These are phyloP conservation scores for Hymenoscyphus infarciens DNA, from an alignment of 2,329 filamentous ascomycete genomes.

Conservation along the genomic window DNA sequence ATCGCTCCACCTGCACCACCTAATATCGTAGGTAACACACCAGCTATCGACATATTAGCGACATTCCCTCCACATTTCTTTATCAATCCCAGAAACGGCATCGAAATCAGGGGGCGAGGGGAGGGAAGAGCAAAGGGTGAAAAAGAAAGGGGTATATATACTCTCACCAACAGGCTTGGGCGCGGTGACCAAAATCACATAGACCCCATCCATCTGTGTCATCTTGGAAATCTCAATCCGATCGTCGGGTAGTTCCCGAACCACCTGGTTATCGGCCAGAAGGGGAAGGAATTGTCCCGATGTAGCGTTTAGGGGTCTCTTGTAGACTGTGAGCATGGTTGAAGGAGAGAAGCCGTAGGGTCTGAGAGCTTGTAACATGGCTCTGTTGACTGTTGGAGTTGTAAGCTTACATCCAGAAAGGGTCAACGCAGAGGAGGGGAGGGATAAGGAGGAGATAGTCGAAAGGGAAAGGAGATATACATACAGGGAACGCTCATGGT, in stretches of 20 bases:
- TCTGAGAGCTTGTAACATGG: conserved; percentile 5
- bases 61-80: neutral
- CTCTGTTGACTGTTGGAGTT: conserved; percentile 11
- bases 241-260: conserved; percentile 12
- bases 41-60: neutral
- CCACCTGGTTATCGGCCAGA: conserved; percentile 7
- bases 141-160: conserved; percentile 11
- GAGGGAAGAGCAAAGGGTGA: neutral
- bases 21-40: neutral
- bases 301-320: conserved; percentile 13
- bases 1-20: neutral
- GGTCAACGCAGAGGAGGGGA: neutral
- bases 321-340: conserved; percentile 14
- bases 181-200: conserved; percentile 12
- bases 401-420: conserved; percentile 1
- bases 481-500: conserved; percentile 15
- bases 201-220: conserved; percentile 14
- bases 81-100: neutral
- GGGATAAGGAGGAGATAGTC: neutral
- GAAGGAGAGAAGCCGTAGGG: conserved; percentile 11
- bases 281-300: conserved; percentile 12
- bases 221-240: conserved; percentile 7
- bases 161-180: conserved; percentile 12
- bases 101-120: neutral
- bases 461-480: neutral